A percentile compares a stretch with the other conserved stretches of the same genome.
These are phyloP conservation scores for Coniosporium tulheliwenetii DNA, from an alignment of 2,329 filamentous ascomycete species.

Conservation along the genomic window DNA sequence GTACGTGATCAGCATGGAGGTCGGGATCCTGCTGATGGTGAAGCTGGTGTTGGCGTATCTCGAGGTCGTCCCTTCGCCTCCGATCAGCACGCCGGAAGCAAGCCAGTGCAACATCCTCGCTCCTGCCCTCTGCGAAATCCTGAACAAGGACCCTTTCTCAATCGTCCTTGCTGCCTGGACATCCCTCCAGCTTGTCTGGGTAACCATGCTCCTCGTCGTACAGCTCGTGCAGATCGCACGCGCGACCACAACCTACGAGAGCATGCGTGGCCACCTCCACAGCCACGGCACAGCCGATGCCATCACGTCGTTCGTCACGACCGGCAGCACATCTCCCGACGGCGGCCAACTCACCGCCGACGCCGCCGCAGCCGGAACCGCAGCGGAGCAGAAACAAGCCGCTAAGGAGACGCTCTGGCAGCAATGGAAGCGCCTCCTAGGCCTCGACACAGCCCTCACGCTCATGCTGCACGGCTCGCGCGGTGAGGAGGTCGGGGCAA, in stretches of 20 bases:
- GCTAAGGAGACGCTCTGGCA: conserved; percentile 49
- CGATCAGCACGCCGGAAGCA: conserved; percentile 24
- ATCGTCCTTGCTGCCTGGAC: conserved; percentile 68
- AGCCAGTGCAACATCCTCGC: conserved; percentile 58
- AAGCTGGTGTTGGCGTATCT: conserved; percentile 56
- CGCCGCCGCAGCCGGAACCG: conserved; percentile 48
- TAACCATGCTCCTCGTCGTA: conserved; percentile 90
- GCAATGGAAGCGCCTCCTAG: conserved; percentile 71
- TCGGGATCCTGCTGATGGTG: conserved; percentile 60
- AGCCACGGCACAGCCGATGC: conserved; percentile 37
- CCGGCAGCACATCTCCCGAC: conserved; percentile 47
- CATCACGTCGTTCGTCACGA: conserved; percentile 60
- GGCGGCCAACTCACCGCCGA: conserved; percentile 54
- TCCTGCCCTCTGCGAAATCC: conserved; percentile 55
- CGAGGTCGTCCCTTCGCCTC: conserved; percentile 16
- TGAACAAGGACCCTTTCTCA: conserved; percentile 73
- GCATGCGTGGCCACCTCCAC: conserved; percentile 69
- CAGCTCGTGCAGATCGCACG: conserved; percentile 85
- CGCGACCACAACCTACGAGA: conserved; percentile 92
- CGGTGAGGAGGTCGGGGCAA: conserved; percentile 30
- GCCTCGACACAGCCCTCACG: conserved; percentile 85
- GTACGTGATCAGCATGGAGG: conserved; percentile 64
- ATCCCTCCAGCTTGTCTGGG: conserved; percentile 78
- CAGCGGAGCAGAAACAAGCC: conserved; percentile 32
- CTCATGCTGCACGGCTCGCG: conserved; percentile 65